Percentiles rank a stretch among this genome's conserved stretches.
Evolutionary conservation across 2,329 filamentous ascomycete species (phyloP).

Genomic region (Chrysosphaeria jannelii): DNA sequence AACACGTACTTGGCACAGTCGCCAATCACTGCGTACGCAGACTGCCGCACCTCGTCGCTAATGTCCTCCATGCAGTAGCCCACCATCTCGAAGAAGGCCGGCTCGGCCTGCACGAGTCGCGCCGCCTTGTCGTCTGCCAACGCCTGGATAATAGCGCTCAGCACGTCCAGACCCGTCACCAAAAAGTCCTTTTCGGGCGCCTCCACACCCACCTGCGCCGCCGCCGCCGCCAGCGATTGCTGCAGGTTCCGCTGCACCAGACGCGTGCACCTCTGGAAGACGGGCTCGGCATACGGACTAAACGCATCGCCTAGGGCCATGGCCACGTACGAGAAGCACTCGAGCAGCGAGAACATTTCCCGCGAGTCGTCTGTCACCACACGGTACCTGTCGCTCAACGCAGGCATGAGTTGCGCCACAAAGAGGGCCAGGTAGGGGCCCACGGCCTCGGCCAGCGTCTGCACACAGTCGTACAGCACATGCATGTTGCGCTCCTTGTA

Average conservation of each 20-base stretch:
- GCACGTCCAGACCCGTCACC: constrained; percentile 73
- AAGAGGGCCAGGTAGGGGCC: constrained; percentile 55
- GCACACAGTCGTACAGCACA: constrained; percentile 92
- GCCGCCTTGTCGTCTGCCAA: constrained; percentile 42
- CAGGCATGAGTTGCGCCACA: constrained; percentile 73
- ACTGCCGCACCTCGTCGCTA: constrained; percentile 81
- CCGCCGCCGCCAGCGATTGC: constrained; percentile 38
- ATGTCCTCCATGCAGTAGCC: constrained; percentile 77
- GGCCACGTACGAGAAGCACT: constrained; percentile 84
- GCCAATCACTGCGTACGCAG: constrained; percentile 76
- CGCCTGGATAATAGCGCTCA: constrained; percentile 82
- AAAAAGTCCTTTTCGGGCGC: constrained; percentile 88
- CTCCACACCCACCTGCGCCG: constrained; percentile 37
- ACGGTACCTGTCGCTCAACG: constrained; percentile 66
- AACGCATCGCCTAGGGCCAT: constrained; percentile 61
- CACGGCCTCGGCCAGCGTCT: constrained; percentile 81
- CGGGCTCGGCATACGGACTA: constrained; percentile 54
- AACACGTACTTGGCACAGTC: constrained; percentile 90
- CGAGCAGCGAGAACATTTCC: constrained; percentile 82
- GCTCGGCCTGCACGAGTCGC: constrained; percentile 50
- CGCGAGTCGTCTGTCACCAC: constrained; percentile 65
- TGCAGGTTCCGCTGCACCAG: constrained; percentile 83
- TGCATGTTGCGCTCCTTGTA: constrained; percentile 99
- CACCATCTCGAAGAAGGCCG: constrained; percentile 70
- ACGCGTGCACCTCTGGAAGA: constrained; percentile 66